Base-by-base conservation (phyloP, 148 eudicot genomes). In the Linanthus parryae region DNA sequence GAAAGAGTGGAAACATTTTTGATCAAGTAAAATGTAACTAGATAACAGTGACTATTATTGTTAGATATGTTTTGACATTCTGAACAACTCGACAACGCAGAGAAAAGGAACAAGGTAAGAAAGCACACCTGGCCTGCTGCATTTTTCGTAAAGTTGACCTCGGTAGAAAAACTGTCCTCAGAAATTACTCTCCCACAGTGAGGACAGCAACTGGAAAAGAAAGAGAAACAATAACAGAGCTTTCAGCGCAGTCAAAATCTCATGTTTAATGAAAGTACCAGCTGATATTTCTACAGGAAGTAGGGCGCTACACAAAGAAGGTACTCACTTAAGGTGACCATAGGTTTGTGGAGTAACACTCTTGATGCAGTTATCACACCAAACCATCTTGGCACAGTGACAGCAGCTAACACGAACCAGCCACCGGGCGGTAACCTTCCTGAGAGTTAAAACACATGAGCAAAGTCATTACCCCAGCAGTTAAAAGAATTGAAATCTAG, bases 171-270 rank as follows among this genome's bases (percentile, higher is more conserved):
- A 35, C 66, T 48, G 54, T 79, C 75, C 55, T 82, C 63, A 24
- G 50, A 72, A 21, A 85, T 46, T 9, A 85, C 81, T 63, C 63
- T 73, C 47, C 95, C 95, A 61, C 95, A 85, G 4, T 0, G 0
- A 38, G 65, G 10, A 70, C 95, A 85, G 57, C 85, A 85, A 74
- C 95, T 85, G 64, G 58, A 36, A 23, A 34, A 16, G 17, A 8
- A 23, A 15, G 29, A 30, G 8, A 12, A 25, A 15, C 11, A 20
- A 12, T 40, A 16, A 38, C 12, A 39, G 1, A 9, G 15, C 2
- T 7, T 8, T 3, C 21, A 36, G 8, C 11, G 11, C 14, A 20
- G 7, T 13, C 8, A 39, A 39, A 54, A 53, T 11, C 7, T 26
- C 7, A 7, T 53, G 4, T 1, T 0, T 14, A 24, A 24, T 10